These are phyloP conservation scores for Themeda triandra DNA, from an alignment of 176 grass and related monocot species.

Conservation along the genomic window DNA sequence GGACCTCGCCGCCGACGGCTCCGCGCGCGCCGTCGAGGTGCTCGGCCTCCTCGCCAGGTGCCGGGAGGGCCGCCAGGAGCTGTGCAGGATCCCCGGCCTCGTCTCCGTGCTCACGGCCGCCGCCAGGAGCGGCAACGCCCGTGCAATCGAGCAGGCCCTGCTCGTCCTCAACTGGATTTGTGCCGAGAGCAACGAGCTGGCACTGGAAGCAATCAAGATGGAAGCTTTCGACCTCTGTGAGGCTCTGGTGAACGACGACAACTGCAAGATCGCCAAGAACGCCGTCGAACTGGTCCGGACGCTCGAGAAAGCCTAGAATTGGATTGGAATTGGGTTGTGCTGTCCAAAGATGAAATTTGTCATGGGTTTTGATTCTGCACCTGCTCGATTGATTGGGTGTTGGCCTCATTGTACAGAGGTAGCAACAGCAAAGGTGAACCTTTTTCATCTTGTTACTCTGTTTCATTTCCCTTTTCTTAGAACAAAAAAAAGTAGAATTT, in stretches of 20 bases:
- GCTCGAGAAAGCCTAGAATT: constrained; percentile 49
- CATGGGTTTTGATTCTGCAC: constrained; percentile 45
- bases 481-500: constrained; percentile 38
- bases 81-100: constrained; percentile 45
- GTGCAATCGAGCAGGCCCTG: constrained; percentile 75
- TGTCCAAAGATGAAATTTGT: constrained; percentile 25
- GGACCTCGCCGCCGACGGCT: constrained; percentile 57
- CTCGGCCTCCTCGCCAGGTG: constrained; percentile 69
- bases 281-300: constrained; percentile 60
- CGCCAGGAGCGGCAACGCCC: constrained; percentile 47
- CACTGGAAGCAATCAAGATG: constrained; percentile 57
- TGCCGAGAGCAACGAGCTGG: constrained; percentile 45
- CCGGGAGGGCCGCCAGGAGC: constrained; percentile 75
- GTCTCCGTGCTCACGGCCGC: constrained; percentile 45
- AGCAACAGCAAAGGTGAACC: constrained; percentile 52
- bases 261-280: constrained; percentile 85
- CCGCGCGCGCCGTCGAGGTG: constrained; percentile 81
- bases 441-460: not conserved
- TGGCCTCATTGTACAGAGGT: constrained; percentile 51
- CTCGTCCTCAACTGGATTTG: constrained; percentile 75
- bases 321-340: not conserved
- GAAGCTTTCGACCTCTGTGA: constrained; percentile 66
- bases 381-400: constrained; percentile 32
- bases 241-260: constrained; percentile 53
- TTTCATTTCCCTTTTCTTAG: constrained; percentile 21